Conservation (phyloP, 2,329 filamentous ascomycete species). For the Blastomyces parvus region DNA sequence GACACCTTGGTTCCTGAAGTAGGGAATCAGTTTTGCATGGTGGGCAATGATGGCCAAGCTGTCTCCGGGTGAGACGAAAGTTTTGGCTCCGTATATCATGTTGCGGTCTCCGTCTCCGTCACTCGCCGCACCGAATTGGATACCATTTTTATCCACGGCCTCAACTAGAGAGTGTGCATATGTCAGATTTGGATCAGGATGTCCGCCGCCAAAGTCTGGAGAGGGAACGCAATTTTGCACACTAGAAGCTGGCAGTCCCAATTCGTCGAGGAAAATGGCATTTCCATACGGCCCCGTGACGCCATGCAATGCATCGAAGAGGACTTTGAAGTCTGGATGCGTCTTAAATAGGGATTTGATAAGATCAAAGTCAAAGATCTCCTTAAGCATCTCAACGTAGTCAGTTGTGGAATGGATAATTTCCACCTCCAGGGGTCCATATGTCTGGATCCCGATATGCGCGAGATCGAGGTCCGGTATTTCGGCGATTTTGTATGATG, state of each 20-base stretch:
- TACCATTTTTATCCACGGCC: constrained; percentile 77
- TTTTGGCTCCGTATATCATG: constrained; percentile 98
- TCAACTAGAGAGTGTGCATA: constrained; percentile 94
- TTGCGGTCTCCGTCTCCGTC: constrained; percentile 98
- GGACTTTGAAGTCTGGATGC: constrained; percentile 87
- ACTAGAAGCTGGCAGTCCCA: constrained; percentile 65
- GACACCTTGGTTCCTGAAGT: constrained; percentile 96
- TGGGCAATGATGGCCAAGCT: constrained; percentile 97
- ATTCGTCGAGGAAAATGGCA: constrained; percentile 89
- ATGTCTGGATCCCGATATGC: constrained; percentile 72
- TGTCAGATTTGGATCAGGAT: constrained; percentile 95
- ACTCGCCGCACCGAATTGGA: constrained; percentile 92
- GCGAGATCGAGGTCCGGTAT: constrained; percentile 78
- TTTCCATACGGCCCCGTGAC: constrained; percentile 93
- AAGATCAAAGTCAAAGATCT: constrained; percentile 94
- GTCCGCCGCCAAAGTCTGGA: constrained; percentile 92
- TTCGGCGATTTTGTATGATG: constrained; percentile 82
- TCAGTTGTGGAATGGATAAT: constrained; percentile 87
- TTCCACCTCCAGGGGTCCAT: constrained; percentile 84
- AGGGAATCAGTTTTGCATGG: constrained; percentile 90
- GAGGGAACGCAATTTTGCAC: constrained; percentile 88
- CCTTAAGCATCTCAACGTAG: constrained; percentile 91
- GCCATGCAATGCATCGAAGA: constrained; percentile 89
- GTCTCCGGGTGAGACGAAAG: constrained; percentile 94
- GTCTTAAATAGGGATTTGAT: constrained; percentile 87